These are phyloP conservation scores for Cadophora malorum DNA, from an alignment of 2,329 filamentous ascomycete genomes.

Conservation along the genomic window DNA sequence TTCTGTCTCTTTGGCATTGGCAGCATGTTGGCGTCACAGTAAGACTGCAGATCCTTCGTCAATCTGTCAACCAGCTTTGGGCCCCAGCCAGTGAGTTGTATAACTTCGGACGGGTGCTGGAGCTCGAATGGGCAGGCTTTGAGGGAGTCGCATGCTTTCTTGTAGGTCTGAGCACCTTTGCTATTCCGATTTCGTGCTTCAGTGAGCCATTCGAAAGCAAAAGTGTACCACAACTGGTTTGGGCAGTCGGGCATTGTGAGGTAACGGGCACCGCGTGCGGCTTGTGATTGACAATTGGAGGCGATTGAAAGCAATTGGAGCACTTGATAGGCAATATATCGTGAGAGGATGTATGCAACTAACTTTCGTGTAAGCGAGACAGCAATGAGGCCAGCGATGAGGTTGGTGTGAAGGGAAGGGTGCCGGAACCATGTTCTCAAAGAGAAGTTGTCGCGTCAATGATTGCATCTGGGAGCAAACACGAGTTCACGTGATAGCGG, in stretches of 20 bases:
- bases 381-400: not conserved
- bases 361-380: not conserved
- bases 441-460: not conserved
- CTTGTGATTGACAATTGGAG: not conserved
- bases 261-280: not conserved
- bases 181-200: slow-evolving; percentile 70
- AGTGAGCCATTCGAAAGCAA: slow-evolving; percentile 81
- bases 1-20: slow-evolving; percentile 69
- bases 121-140: slow-evolving; percentile 71
- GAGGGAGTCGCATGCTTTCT: slow-evolving; percentile 77
- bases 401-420: not conserved
- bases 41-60: slow-evolving; percentile 62
- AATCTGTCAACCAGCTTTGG: slow-evolving; percentile 74
- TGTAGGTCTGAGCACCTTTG: slow-evolving; percentile 75
- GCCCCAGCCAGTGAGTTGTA: slow-evolving; percentile 76
- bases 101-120: slow-evolving; percentile 73
- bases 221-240: slow-evolving; percentile 74
- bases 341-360: too few species aligned
- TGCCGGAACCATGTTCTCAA: not conserved
- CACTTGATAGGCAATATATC: not conserved
- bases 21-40: slow-evolving; percentile 71
- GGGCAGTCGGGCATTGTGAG: slow-evolving; percentile 39
- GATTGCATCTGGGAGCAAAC: not conserved
- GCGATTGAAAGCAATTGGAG: not conserved
- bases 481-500: slow-evolving; percentile 4